Evolutionary conservation across 2,329 filamentous ascomycete genomes (phyloP), one percentile per base, ranked within the genome.

Genomic region (Colletotrichum euphorbiae): DNA sequence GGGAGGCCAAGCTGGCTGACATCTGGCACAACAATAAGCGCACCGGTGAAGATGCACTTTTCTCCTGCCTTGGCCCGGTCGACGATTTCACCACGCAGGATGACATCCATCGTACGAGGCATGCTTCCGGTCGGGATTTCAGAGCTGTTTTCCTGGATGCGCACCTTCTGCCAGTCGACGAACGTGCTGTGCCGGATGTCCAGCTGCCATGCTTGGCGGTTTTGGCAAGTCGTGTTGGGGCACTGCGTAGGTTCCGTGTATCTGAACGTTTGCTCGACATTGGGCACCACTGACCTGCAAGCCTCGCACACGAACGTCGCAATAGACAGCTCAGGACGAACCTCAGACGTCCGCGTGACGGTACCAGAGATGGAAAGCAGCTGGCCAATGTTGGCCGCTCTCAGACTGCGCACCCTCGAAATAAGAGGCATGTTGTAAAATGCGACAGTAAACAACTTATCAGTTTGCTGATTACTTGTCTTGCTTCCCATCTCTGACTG

Each of bases 101-200:
- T 98, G 46, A 99, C 92, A 75, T 99, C 96, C 89, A 99, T 96
- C 3, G 96, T 99, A 68, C 96, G 89, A 24, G 96, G 96, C 96
- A 99, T 99, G 81, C 94, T 98, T 62, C 96, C 96, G 0, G 96
- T 99, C 0, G 96, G 96, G 42, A 99, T 99, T 78, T 99, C 96
- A 4, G 95, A 95, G 73, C 94, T 97, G 82, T 98, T 99, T 80
- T 99, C 96, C 80, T 99, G 96, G 70, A 98, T 93, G 71, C 97
- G 92, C 24, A 98, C 94, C 79, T 98, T 98, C 78, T 99, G 96
- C 96, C 96, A 99, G 81, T 99, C 96, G 70, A 99, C 92, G 77
- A 99, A 99, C 0, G 94, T 98, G 79, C 94, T 98, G 79, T 97
- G 95, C 48, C 93, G 88, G 75, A 99, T 98, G 74, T 99, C 95